phyloP scores from a whole-genome alignment of 78 protist genomes.

The Mantamonas sphyraenae region DNA sequence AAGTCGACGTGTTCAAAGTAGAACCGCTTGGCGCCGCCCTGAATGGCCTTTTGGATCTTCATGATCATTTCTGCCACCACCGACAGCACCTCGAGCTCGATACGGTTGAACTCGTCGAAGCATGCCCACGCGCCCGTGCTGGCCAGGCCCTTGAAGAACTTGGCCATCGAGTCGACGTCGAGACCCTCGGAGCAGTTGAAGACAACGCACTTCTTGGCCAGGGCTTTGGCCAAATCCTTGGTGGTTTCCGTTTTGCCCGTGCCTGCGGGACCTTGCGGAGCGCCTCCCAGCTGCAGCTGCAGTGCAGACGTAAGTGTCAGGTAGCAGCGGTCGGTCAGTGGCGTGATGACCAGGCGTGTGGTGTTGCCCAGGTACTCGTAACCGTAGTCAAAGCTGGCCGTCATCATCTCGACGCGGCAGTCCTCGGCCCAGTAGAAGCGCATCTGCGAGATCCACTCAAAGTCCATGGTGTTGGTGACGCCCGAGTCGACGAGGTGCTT shows the following conservation, averaged over 20 bases:
- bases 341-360: slow-evolving; percentile 78
- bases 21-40: slow-evolving; percentile 16
- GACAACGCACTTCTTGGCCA: slow-evolving; percentile 68
- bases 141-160: slow-evolving; percentile 76
- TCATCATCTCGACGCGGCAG: slow-evolving; percentile 29
- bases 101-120: slow-evolving; percentile 85
- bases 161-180: slow-evolving; percentile 45
- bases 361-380: slow-evolving; percentile 79
- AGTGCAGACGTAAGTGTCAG: slow-evolving; percentile 73
- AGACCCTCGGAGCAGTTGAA: slow-evolving; percentile 76
- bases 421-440: slow-evolving; percentile 60
- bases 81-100: slow-evolving; percentile 61
- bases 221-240: slow-evolving; percentile 71
- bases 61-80: slow-evolving; percentile 38
- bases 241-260: slow-evolving; percentile 74
- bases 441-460: slow-evolving; percentile 72
- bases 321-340: slow-evolving; percentile 77
- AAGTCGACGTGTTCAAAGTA: slow-evolving; percentile 60
- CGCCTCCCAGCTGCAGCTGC: slow-evolving; percentile 66
- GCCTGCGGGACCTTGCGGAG: slow-evolving; percentile 73
- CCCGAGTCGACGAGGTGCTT: slow-evolving; percentile 7
- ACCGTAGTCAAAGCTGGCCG: slow-evolving; percentile 39
- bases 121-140: slow-evolving; percentile 79
- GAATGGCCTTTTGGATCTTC: slow-evolving; percentile 38
- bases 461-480: slow-evolving; percentile 20